Evolutionary conservation across 2,329 filamentous ascomycete species (phyloP), one percentile per base, ranked within the genome.

Genomic region (Chrysosphaeria jannelii): DNA sequence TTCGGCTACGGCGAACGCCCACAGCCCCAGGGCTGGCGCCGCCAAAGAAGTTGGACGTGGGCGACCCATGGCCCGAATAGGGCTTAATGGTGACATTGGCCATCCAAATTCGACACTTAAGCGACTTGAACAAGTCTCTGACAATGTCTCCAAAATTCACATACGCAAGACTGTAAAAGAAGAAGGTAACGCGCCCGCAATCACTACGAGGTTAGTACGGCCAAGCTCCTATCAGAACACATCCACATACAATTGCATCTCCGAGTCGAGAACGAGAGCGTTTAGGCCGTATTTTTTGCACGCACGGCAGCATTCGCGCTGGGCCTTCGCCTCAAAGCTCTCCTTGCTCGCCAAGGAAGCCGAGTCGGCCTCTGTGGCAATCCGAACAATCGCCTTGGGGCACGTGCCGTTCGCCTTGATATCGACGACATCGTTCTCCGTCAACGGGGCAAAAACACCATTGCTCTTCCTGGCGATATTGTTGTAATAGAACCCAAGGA

Each of bases 91-190:
- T 97, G 43, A 97, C 89, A 4, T 85, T 85, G 4, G 81, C 93
- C 75, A 97, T 90, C 85, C 85, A 97, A 36, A 97, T 97, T 35
- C 88, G 65, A 12, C 81, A 90, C 51, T 97, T 97, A 56, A 93
- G 97, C 30, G 93, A 81, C 47, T 93, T 93, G 58, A 93, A 97
- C 8, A 97, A 55, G 40, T 97, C 85, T 0, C 79, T 90, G 25
- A 97, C 85, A 10, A 97, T 61, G 3, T 76, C 75, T 42, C 97
- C 97, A 56, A 97, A 97, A 48, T 93, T 93, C 52, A 97, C 90
- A 42, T 97, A 97, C 1, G 76, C 66, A 39, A 91, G 79, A 25
- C 85, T 81, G 41, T 91, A 97, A 47, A 93, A 97, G 50, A 91
- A 97, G 46, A 93, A 93, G 0, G 88, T 97, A 26, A 97, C 51